Evolutionary conservation across 2,329 filamentous ascomycete genomes (phyloP), one percentile per base, ranked within the genome.

Genomic region (Fusarium hainanense): DNA sequence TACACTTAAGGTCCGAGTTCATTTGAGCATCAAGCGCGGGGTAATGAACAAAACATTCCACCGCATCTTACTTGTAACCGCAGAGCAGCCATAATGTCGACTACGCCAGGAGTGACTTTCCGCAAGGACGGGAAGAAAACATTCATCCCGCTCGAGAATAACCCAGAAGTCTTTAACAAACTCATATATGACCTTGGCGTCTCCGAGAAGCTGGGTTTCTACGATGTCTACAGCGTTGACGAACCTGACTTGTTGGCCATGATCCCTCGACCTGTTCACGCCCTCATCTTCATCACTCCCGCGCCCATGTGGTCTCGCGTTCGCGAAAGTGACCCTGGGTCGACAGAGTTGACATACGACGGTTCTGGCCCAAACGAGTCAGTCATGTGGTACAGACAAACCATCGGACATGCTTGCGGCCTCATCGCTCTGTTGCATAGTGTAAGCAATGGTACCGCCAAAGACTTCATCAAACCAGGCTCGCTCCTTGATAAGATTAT

Each of bases 311-410:
- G 88, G 77, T 85, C 89, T 56, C 74, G 79, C 41, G 80, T 79
- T 25, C 77, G 79, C 23, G 69, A 75, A 58, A 74, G 68, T 3
- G 54, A 69, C 8, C 66, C 73, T 27, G 59, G 63, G 7, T 63
- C 69, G 14, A 54, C 76, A 7, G 68, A 74, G 12, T 37, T 77
- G 30, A 77, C 77, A 2, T 82, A 82, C 67, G 61, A 75, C 34
- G 75, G 76, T 23, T 67, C 70, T 10, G 79, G 79, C 3, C 71
- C 75, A 7, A 77, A 80, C 1, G 91, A 94, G 72, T 87, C 91
- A 9, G 88, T 94, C 1, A 82, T 93, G 20, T 97, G 93, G 93
- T 96, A 93, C 82, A 90, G 90, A 75, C 93, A 97, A 79, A 96
- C 92, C 0, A 96, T 97, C 74, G 87, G 89, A 61, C 91, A 96